These are phyloP conservation scores for Wickerhamomyces strasburgensis DNA, from an alignment of 805 yeast genomes.

Conservation along the genomic window DNA sequence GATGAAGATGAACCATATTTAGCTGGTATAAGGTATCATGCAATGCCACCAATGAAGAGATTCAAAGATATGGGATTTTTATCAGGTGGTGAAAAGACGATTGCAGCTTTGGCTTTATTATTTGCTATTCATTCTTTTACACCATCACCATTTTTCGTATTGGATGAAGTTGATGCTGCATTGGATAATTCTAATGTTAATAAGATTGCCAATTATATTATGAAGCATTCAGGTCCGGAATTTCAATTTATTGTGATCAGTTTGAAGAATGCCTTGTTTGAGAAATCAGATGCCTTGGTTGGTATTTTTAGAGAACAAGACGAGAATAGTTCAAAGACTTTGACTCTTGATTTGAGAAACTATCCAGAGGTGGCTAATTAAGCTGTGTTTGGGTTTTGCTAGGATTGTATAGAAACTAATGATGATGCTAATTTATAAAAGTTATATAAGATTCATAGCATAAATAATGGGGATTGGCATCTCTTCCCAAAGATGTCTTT, in stretches of 20 bases:
- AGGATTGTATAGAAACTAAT: too few species aligned
- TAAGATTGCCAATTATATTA: slow-evolving; percentile 81
- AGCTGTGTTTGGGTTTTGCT: too few species aligned
- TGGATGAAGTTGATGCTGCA: slow-evolving; percentile 98
- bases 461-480: too few species aligned
- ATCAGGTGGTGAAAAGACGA: slow-evolving; percentile 95
- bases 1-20: slow-evolving; percentile 87
- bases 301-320: slow-evolving; percentile 86
- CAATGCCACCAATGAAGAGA: slow-evolving; percentile 94
- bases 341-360: slow-evolving; percentile 66
- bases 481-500: too few species aligned
- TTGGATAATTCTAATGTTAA: slow-evolving; percentile 85
- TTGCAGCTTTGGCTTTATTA: slow-evolving; percentile 89
- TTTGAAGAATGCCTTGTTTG: slow-evolving; percentile 80
- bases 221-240: slow-evolving; percentile 64
- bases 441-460: too few species aligned
- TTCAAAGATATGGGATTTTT: slow-evolving; percentile 88
- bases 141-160: slow-evolving; percentile 92
- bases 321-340: slow-evolving; percentile 65
- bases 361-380: slow-evolving; percentile 37
- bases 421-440: too few species aligned
- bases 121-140: slow-evolving; percentile 88
- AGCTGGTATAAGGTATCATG: slow-evolving; percentile 82
- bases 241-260: slow-evolving; percentile 93
- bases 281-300: slow-evolving; percentile 82